phyloP scores from a whole-genome alignment of 768 basidiomycete genomes.

The Tricholoma hemisulphureum region DNA sequence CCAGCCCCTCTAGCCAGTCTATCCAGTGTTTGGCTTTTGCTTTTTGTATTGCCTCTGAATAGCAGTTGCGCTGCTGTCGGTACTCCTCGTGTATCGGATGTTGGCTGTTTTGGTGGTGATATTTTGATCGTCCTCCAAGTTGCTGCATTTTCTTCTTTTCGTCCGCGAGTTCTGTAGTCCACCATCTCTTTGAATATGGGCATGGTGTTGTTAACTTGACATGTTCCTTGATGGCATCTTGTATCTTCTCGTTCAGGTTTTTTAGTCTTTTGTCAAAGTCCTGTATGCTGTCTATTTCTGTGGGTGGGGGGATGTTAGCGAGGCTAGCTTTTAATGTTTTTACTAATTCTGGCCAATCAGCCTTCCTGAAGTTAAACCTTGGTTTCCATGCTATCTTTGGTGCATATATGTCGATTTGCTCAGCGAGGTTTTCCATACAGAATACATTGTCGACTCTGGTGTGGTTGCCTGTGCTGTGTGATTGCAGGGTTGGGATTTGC shows the following conservation, averaged over 20 bases:
- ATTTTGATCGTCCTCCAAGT: no score
- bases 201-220: slow-evolving; percentile 1
- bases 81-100: no score
- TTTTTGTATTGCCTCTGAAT: not conserved
- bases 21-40: not conserved
- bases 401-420: not conserved
- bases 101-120: no score
- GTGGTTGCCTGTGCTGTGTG: no score
- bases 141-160: no score
- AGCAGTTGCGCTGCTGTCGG: not conserved
- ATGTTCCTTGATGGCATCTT: no score
- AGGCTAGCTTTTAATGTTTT: not conserved
- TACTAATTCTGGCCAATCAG: not conserved
- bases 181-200: slow-evolving; percentile 18
- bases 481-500: no score
- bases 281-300: not conserved
- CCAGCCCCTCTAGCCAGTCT: not conserved
- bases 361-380: not conserved
- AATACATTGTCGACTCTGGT: no score
- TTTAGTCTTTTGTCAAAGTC: not conserved
- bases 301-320: no score
- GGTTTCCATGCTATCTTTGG: not conserved
- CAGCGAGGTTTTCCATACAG: no score
- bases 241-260: not conserved
- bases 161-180: slow-evolving; percentile 11